phyloP scores from a whole-genome alignment of 129 eudicot genomes.

The carrot (Daucus carota) region DNA sequence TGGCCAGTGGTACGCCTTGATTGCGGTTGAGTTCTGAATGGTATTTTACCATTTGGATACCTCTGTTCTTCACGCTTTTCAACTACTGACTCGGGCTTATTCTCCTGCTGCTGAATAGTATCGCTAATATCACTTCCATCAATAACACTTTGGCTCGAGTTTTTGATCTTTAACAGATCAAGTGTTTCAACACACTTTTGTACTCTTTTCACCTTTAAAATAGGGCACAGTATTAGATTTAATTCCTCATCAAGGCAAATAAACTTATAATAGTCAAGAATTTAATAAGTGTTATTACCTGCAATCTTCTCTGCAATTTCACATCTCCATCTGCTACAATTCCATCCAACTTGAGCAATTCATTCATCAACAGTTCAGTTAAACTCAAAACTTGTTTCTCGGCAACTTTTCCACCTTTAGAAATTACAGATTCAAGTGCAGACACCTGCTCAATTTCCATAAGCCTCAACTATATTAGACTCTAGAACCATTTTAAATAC shows the following conservation, averaged over 20 bases:
- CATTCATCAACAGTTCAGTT: slow-evolving; percentile 65
- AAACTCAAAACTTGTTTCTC: slow-evolving; percentile 51
- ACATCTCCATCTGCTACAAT: slow-evolving; percentile 74
- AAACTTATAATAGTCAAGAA: slow-evolving; percentile 8
- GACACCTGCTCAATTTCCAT: slow-evolving; percentile 42
- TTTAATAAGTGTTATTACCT: slow-evolving; percentile 35
- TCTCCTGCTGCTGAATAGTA: slow-evolving; percentile 9
- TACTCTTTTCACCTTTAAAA: slow-evolving; percentile 63
- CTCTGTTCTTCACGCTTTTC: slow-evolving; percentile 17
- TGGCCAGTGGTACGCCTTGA: slow-evolving; percentile 44
- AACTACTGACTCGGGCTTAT: slow-evolving; percentile 5
- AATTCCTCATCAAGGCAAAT: not conserved
- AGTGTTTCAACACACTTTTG: slow-evolving; percentile 78
- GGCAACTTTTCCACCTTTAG: slow-evolving; percentile 71
- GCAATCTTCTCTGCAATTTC: slow-evolving; percentile 69
- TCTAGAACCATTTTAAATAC: not conserved
- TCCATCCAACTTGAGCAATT: slow-evolving; percentile 66
- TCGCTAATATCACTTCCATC: slow-evolving; percentile 15
- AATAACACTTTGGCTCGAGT: slow-evolving; percentile 27
- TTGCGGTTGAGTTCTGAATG: slow-evolving; percentile 35
- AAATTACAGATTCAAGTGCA: slow-evolving; percentile 56
- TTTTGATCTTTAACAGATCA: slow-evolving; percentile 62
- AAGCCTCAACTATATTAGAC: not conserved
- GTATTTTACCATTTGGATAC: slow-evolving; percentile 21
- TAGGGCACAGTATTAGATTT: not conserved